These are phyloP conservation scores for Aspergillus sp. DNA, from an alignment of 2,329 filamentous ascomycete species.

Conservation along the genomic window DNA sequence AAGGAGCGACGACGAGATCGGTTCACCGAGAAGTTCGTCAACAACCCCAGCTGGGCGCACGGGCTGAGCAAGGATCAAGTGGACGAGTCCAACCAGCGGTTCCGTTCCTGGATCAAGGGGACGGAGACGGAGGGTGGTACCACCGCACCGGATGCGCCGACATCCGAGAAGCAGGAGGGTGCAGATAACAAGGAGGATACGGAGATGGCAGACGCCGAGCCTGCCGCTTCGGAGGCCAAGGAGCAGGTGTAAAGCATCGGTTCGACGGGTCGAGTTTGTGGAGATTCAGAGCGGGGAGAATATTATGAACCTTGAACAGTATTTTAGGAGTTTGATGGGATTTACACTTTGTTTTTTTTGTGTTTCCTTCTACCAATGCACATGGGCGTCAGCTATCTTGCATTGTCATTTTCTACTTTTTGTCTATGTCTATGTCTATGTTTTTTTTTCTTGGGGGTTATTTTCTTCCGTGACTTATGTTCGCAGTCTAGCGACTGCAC, in stretches of 20 bases:
- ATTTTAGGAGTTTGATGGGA: not conserved
- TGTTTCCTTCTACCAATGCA: not conserved
- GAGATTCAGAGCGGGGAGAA: not conserved
- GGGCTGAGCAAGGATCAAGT: conserved; percentile 51
- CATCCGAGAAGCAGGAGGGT: conserved; percentile 18
- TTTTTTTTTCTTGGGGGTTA: too few relatives aligned
- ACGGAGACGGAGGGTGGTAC: conserved; percentile 21
- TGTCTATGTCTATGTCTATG: too few relatives aligned
- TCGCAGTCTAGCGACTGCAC: too few relatives aligned
- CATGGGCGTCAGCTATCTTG: not conserved
- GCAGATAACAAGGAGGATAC: conserved; percentile 25
- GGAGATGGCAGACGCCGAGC: conserved; percentile 38
- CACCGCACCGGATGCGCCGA: conserved; percentile 11
- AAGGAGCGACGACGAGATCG: conserved; percentile 46
- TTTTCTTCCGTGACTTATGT: too few relatives aligned
- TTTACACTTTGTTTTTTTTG: not conserved
- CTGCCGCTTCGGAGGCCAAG: conserved; percentile 20
- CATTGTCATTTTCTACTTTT: not conserved
- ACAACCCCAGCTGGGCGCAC: conserved; percentile 53
- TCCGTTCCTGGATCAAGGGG: conserved; percentile 48
- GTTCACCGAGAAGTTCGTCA: conserved; percentile 54
- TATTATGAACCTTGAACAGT: not conserved
- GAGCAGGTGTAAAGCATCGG: conserved; percentile 8
- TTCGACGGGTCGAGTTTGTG: too few relatives aligned
- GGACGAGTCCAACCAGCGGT: conserved; percentile 47